Evolutionary conservation across 768 basidiomycete species (phyloP), one percentile per base, ranked within the genome.

Genomic region (Podaxis pistillaris): DNA sequence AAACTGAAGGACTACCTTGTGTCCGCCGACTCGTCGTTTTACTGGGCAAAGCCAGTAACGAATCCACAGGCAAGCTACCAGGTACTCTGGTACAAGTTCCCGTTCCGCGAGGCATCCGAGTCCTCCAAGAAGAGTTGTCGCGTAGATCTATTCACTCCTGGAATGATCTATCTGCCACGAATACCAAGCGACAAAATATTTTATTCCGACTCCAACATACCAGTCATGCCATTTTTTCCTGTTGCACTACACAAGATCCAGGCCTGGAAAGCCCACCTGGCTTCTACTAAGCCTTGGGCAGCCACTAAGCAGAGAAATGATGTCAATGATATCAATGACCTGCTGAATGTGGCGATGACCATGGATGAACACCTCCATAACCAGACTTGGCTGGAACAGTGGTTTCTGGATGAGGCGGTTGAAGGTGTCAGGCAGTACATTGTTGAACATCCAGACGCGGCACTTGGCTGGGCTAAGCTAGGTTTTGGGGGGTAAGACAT

Each of bases 201-300:
- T 11, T 40, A 50, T 37, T 56, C 59, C 49, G 22, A n/a, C 4
- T 64, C 40, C 47, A 53, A 30, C 17, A 52, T 66, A 3, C 68
- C 68, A 11, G 41, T 63, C 22, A 61, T 67, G 57, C 71, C 60
- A 0, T 65, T 64, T 30, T 74, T 80, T 65, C 75, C 81, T n/a
- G 67, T 72, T 24, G 71, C 82, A 30, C 63, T 68, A 57, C 65
- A 66, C 37, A 66, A 81, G 7, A 56, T 78, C 15, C 65, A 81
- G 12, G 68, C 66, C 8, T 64, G 68, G 64, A 60, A 52, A 30
- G 62, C 64, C 9, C 66, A 65, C 59, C 47, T 53, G 17, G 28
- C 57, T 15, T 62, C 63, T 2, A 50, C 52, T 33, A 54, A 44
- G 8, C 50, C 55, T 7, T 58, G 54, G 52, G 63, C 57, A 1